Evolutionary conservation across 2,329 filamentous ascomycete species (phyloP).

Genomic region (Ceratocystis lukuohia): DNA sequence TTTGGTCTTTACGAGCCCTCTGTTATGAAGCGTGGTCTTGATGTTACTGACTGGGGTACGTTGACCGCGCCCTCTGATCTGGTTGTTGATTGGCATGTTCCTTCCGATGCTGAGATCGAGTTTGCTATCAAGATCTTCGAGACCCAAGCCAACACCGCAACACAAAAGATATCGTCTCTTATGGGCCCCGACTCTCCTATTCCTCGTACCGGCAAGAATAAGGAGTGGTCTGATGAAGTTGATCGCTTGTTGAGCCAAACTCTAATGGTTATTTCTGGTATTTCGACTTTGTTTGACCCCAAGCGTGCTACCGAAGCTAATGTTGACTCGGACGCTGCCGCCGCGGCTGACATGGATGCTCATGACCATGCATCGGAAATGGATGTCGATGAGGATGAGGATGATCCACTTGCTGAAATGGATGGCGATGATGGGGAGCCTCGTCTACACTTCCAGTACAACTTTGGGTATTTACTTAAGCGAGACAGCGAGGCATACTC

Average conservation of each 20-base stretch:
- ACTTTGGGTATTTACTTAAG: conserved; percentile 69
- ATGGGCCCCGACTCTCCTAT: conserved; percentile 70
- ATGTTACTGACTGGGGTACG: conserved; percentile 72
- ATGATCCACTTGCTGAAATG: conserved; percentile 41
- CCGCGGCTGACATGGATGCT: conserved; percentile 39
- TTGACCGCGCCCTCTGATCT: conserved; percentile 60
- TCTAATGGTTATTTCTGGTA: conserved; percentile 76
- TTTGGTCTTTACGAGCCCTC: conserved; percentile 76
- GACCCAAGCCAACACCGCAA: conserved; percentile 63
- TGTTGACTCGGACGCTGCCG: conserved; percentile 27
- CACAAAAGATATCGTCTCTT: conserved; percentile 61
- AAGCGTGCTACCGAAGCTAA: conserved; percentile 44
- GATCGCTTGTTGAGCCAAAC: conserved; percentile 79
- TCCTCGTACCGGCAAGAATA: conserved; percentile 86
- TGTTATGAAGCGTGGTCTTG: conserved; percentile 55
- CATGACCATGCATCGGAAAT: conserved; percentile 31
- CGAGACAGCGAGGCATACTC: conserved; percentile 45
- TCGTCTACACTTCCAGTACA: conserved; percentile 75
- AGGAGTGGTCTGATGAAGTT: conserved; percentile 97
- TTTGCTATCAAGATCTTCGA: conserved; percentile 87
- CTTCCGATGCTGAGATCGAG: conserved; percentile 62
- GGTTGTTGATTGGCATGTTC: conserved; percentile 83
- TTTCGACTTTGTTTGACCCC: conserved; percentile 80
- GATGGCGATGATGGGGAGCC: conserved; percentile 68
- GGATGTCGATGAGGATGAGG: conserved; percentile 34